phyloP scores from a whole-genome alignment of 208 protist species.

The Trypanosoma avium region DNA sequence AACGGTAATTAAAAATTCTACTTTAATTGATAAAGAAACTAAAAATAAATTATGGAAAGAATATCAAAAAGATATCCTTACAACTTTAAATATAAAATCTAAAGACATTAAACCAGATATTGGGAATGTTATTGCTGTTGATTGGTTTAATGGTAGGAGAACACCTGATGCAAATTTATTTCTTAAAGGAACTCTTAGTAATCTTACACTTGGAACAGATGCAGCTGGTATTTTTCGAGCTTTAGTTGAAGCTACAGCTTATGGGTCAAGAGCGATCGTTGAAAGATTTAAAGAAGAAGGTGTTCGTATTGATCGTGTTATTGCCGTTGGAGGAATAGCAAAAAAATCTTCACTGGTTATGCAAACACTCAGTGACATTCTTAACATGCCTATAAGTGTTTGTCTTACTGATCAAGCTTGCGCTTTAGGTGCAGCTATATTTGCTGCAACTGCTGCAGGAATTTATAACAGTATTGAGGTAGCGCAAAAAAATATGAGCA shows the following conservation, averaged over 20 bases:
- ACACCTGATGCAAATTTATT: slow-evolving; percentile 57
- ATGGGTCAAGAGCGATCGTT: slow-evolving; percentile 53
- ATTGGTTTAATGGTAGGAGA: slow-evolving; percentile 69
- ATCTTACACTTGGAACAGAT: slow-evolving; percentile 48
- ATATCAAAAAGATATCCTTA: slow-evolving; percentile 35
- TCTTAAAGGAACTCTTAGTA: slow-evolving; percentile 35
- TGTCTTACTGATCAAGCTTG: slow-evolving; percentile 50
- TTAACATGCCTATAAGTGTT: slow-evolving; percentile 58
- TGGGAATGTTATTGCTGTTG: slow-evolving; percentile 36
- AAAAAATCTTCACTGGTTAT: slow-evolving; percentile 55
- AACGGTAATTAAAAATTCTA: slow-evolving; percentile 31
- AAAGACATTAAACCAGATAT: slow-evolving; percentile 15
- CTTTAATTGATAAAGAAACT: slow-evolving; percentile 28
- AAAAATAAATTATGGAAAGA: slow-evolving; percentile 32
- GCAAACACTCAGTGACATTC: slow-evolving; percentile 45
- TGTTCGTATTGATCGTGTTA: slow-evolving; percentile 57
- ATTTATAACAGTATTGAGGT: slow-evolving; percentile 39
- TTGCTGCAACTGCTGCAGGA: slow-evolving; percentile 50
- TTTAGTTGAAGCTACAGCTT: slow-evolving; percentile 52
- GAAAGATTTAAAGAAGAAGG: slow-evolving; percentile 48
- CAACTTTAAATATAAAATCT: slow-evolving; percentile 30
- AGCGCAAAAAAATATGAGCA: slow-evolving; percentile 44
- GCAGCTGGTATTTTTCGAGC: slow-evolving; percentile 41
- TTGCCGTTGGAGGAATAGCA: slow-evolving; percentile 55
- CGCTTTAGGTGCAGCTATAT: slow-evolving; percentile 50